Base-by-base conservation (phyloP, 2,329 filamentous ascomycete genomes). In the Stagonosporopsis vannaccii region DNA sequence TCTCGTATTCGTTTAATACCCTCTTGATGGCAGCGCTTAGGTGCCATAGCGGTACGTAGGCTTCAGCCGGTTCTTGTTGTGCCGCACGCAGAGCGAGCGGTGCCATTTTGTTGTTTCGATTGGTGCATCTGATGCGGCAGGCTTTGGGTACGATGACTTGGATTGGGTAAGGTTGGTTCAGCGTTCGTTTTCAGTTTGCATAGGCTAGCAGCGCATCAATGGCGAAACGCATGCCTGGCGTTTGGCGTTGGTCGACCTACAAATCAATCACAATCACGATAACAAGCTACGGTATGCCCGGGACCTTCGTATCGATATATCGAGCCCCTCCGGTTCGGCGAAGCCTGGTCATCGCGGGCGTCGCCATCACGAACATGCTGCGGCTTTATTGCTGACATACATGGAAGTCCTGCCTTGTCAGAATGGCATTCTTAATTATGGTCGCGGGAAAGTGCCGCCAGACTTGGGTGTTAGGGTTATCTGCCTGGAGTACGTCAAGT, bases 1-100 rank as follows among this genome's bases (percentile, higher is more conserved):
- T 33, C 23, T 35, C 37, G 15, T 56, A 30, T 41, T 43, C 33
- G 23, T 43, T 43, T 7, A 37, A 56, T 56, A 56, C 42, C 47
- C 53, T 30, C 36, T 20, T 15, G 28, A 39, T 13, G 47, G 30
- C 40, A 26, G 40, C 17, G n/a, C 47, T 15, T 20, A 33, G 53
- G 48, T 36, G 23, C 43, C 33, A 39, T n/a, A 26, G 32, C 33
- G 47, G 28, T 42, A 28, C 33, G 32, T 47, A 17, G 39, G 13
- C 40, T 23, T 20, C 22, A 19, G 30, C n/a, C 17, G 2, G 20
- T 32, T 41, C 15, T 39, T 37, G 40, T 32, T 19, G 20, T 17
- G 7, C 39, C 23, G 19, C 26, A 9, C 15, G 6, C 33, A 37
- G 8, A 51, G 15, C 9, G 6, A 9, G 15, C 17, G 33, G 7